A percentile compares a stretch with the other conserved stretches of the same genome.
Conservation (phyloP, 192 early-diverging fungal genomes). For the Paraglomus brasilianum region DNA sequence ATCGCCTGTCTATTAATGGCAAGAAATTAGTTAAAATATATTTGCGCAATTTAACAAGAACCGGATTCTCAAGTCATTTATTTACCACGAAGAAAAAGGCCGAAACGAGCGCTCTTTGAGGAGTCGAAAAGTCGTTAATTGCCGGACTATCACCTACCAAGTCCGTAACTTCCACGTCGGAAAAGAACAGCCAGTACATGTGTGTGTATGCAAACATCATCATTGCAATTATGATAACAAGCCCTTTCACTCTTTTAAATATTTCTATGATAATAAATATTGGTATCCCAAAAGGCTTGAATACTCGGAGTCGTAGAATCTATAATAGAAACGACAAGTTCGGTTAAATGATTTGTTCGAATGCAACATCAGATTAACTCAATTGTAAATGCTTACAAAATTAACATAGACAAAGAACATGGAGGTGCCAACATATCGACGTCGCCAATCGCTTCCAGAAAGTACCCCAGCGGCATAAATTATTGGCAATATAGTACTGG, state of each 20-base stretch:
- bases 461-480: not conserved
- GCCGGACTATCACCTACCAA: too few relatives aligned
- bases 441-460: too few relatives aligned
- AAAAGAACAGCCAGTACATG: not conserved
- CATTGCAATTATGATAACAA: not conserved
- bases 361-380: too few relatives aligned
- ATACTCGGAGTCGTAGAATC: conserved; percentile 11
- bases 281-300: conserved; percentile 6
- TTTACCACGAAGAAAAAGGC: conserved; percentile 7
- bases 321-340: not conserved
- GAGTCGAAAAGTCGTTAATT: too few relatives aligned
- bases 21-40: not conserved
- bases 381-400: not conserved
- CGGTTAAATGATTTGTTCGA: not conserved
- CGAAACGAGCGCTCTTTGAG: not conserved
- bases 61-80: not conserved
- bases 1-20: not conserved
- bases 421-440: not conserved
- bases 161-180: too few relatives aligned
- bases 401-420: conserved; percentile 13
- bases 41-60: not conserved
- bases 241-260: conserved; percentile 3
- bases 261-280: conserved; percentile 8
- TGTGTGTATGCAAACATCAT: conserved; percentile 8
- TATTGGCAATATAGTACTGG: conserved; percentile 9